Evolutionary conservation across 2,329 filamentous ascomycete genomes (phyloP), one percentile per base, ranked within the genome.

Genomic region (Emericellopsis atlantica): DNA sequence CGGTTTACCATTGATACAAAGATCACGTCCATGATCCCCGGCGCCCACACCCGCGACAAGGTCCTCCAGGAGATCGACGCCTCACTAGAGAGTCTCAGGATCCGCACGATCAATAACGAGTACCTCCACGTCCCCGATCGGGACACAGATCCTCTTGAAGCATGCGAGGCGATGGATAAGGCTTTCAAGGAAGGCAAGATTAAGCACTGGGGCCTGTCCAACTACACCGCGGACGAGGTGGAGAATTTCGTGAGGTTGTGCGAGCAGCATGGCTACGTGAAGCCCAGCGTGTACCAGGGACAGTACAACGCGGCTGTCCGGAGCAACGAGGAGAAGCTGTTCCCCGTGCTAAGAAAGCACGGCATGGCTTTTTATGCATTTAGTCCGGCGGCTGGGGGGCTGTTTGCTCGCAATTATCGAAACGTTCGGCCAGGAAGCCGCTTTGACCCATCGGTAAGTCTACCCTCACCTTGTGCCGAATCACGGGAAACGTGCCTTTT

Each of bases 81-180:
- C 2, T 62, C 60, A 4, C 49, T 65, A 4, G 48, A 52, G 1
- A 51, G 42, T 0, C 45, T 65, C 1, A 50, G 54, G 11, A 34
- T 45, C 22, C 32, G 41, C 10, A 34, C 45, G 33, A 49, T 62
- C 24, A 54, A 62, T 42, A 48, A 61, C 18, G 58, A 60, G 49
- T 65, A 62, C 40, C 59, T 67, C n/a, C 66, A 70, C 46, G 56
- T 57, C 5, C 67, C 66, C 1, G 69, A 72, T 45, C 56, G 63
- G 3, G 40, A 52, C 2, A 67, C 65, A 0, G 58, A 61, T 1
- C 57, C 66, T 31, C 57, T 62, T 39, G 63, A 69, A 23, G 56
- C 61, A 0, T 54, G 55, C 18, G 51, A 57, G 31, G 66, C 62
- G 7, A 63, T 72, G 43, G 48, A 70, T 42, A 51, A 62, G 16